A percentile compares a stretch with the other conserved stretches of the same genome.
These are phyloP conservation scores for Penicillium sp. DNA, from an alignment of 2,329 filamentous ascomycete species.

Conservation along the genomic window DNA sequence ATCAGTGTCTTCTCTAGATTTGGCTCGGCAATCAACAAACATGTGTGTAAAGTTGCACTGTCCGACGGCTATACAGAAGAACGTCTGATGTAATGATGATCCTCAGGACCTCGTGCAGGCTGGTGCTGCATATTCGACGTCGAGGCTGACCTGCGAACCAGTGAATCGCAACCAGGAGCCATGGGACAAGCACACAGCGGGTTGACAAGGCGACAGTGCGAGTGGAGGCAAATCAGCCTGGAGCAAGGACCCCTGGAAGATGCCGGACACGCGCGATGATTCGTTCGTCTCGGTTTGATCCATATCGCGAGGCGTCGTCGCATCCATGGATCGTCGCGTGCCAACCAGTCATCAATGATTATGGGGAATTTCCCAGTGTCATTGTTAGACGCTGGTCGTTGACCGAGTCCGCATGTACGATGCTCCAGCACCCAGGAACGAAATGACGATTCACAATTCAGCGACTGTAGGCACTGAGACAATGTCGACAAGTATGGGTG, in stretches of 20 bases:
- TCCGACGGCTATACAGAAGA: constrained; percentile 3
- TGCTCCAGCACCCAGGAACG: too few species aligned
- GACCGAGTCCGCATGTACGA: not conserved
- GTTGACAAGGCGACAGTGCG: constrained; percentile 11
- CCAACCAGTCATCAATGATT: constrained; percentile 10
- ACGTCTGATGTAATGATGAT: constrained; percentile 26
- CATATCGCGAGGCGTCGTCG: constrained; percentile 9
- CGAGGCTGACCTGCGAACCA: constrained; percentile 7
- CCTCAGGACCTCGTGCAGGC: not conserved
- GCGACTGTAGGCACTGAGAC: too few species aligned
- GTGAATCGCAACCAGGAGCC: constrained; percentile 10
- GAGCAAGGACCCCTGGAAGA: constrained; percentile 4
- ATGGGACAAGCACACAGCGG: constrained; percentile 8
- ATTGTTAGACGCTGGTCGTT: not conserved
- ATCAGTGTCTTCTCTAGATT: not conserved
- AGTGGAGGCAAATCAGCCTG: constrained; percentile 16
- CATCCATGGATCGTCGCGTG: constrained; percentile 14
- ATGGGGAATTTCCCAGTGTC: not conserved
- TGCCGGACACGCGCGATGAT: constrained; percentile 8
- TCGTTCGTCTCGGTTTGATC: constrained; percentile 9
- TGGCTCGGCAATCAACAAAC: not conserved
- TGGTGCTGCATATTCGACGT: constrained; percentile 5
- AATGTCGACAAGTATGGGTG: too few species aligned
- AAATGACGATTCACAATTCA: too few species aligned
- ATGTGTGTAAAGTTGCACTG: constrained; percentile 8